These are phyloP conservation scores for Celoporthe dispersa DNA, from an alignment of 2,329 filamentous ascomycete genomes.

Conservation along the genomic window DNA sequence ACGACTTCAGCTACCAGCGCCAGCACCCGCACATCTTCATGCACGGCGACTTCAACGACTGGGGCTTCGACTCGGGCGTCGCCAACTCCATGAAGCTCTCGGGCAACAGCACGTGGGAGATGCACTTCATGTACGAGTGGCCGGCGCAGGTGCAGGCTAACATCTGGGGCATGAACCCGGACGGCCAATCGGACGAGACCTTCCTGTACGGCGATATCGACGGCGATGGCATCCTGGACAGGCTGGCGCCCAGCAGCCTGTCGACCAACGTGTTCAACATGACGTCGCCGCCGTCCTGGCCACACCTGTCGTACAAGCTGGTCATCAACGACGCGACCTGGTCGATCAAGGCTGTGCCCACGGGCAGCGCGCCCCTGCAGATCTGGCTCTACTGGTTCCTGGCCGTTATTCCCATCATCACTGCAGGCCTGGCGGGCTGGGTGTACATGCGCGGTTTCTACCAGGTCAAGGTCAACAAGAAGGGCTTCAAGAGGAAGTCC, in stretches of 20 bases:
- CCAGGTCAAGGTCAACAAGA: constrained; percentile 60
- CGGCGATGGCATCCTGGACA: constrained; percentile 61
- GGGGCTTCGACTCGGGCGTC: constrained; percentile 63
- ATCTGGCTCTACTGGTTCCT: constrained; percentile 58
- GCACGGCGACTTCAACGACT: constrained; percentile 65
- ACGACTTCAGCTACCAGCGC: constrained; percentile 44
- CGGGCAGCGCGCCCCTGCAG: constrained; percentile 57
- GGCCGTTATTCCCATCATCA: constrained; percentile 54
- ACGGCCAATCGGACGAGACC: constrained; percentile 63
- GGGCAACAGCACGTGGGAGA: constrained; percentile 57
- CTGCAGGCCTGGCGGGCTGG: constrained; percentile 55
- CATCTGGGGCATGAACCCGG: constrained; percentile 67
- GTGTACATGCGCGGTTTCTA: constrained; percentile 61
- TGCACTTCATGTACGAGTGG: constrained; percentile 66
- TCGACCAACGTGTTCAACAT: constrained; percentile 60
- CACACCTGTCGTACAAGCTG: constrained; percentile 59
- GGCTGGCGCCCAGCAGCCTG: constrained; percentile 61
- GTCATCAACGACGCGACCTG: constrained; percentile 58
- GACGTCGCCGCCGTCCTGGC: constrained; percentile 54
- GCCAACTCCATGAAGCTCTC: constrained; percentile 53
- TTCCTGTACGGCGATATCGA: constrained; percentile 64
- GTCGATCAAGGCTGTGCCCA: constrained; percentile 54
- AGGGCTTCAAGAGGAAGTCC: constrained; percentile 48
- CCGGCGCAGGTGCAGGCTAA: constrained; percentile 64
- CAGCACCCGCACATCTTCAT: constrained; percentile 66